Base-by-base conservation (phyloP, 2,329 filamentous ascomycete species). In the Fusarium sp. region DNA sequence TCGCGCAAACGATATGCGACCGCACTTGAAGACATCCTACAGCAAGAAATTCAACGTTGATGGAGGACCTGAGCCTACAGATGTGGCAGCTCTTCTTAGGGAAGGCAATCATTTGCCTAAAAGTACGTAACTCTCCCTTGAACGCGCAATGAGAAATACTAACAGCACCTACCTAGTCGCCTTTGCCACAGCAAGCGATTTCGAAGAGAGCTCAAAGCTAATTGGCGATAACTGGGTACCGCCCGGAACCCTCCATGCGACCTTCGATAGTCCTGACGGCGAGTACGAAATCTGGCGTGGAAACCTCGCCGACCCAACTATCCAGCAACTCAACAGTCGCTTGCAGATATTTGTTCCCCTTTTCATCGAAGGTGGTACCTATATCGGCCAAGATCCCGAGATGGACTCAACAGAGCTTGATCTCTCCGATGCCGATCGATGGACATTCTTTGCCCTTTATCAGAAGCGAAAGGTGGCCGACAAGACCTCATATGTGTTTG, bases 351-450 rank as follows among this genome's bases (percentile, higher is more conserved):
- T 97, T 41, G 90, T 95, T 10, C 90, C 94, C 22, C 87, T 98
- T 68, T 97, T 95, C 81, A 98, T 99, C 70, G 97, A 99, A 82
- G 96, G 94, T 35, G 96, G 95, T n/a, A 93, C 90, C 9, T 90
- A 90, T 42, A 91, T 98, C 51, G 89, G 84, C 15, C 79, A 85
- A 41, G 81, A 85, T 36, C 77, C 75, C 4, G 81, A 86, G 9
- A 83, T 83, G 8, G 82, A 86, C 6, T 90, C 94, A 57, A 88
- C 89, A 22, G 89, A 94, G 66, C 87, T 80, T 47, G 90, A 95
- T 44, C 88, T 93, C 59, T 88, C 92, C 2, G 92, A 95, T 70
- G 91, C 90, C 26, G 90, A 95, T 69, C 90, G 96, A 77, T 99
- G 96, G 96, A 95, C 93, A 2, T 84, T 98, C n/a, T 98, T 95